Conservation (phyloP, 2,329 filamentous ascomycete genomes). For the Dactylellina cionopaga region DNA sequence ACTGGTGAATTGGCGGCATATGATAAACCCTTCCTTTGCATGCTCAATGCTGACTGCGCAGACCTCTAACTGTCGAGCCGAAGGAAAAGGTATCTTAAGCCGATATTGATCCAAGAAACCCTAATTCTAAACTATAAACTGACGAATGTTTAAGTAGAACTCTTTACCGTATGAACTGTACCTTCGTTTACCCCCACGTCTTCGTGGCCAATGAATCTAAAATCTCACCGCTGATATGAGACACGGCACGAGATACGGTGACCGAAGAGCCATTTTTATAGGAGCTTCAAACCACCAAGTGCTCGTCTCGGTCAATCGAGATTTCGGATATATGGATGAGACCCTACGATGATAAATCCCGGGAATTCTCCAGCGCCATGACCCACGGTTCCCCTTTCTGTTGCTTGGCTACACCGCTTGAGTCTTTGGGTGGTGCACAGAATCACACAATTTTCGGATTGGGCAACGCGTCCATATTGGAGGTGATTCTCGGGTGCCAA, state of each 20-base stretch:
- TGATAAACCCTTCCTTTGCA: too few relatives aligned
- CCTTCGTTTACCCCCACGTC: conserved; percentile 13
- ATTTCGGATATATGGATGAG: conserved; percentile 9
- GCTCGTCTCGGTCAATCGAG: conserved; percentile 10
- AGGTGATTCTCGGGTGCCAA: conserved; percentile 4
- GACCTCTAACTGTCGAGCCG: conserved; percentile 8
- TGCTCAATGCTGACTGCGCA: background rate
- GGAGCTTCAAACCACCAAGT: background rate
- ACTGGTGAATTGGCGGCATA: background rate
- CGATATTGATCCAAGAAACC: background rate
- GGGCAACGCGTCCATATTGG: background rate
- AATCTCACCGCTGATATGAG: conserved; percentile 35
- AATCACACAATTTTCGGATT: too few relatives aligned
- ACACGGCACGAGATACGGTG: conserved; percentile 25
- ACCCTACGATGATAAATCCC: background rate
- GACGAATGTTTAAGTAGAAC: too few relatives aligned
- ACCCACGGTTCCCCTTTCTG: background rate
- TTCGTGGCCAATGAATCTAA: background rate
- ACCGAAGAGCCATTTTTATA: conserved; percentile 11
- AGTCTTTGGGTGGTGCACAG: too few relatives aligned
- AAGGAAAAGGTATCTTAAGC: background rate
- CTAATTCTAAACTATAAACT: background rate
- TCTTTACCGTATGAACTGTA: too few relatives aligned
- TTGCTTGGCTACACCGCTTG: background rate
- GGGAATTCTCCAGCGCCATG: background rate